Percentiles rank a stretch among this genome's conserved stretches.
phyloP scores from a whole-genome alignment of 345 rosid species.

The Salix exigua region DNA sequence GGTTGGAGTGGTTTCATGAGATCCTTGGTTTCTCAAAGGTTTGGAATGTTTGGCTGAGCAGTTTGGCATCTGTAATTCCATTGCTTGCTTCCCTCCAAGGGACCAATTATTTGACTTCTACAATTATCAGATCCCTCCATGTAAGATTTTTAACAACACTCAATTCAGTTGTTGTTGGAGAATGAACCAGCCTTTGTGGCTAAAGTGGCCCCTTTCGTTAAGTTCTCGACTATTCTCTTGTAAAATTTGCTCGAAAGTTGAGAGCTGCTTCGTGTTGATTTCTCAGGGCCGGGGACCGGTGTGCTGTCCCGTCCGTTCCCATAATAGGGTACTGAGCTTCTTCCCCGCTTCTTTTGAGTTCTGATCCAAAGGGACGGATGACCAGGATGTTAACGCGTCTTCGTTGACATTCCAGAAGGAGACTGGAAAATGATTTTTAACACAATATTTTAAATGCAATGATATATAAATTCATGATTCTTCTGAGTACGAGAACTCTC shows the following conservation, averaged over 20 bases:
- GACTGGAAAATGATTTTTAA: neutral
- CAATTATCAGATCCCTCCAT: neutral
- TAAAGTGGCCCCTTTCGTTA: neutral
- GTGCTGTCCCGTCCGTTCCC: neutral
- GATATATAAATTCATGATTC: no score
- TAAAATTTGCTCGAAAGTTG: neutral
- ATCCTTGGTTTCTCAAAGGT: neutral
- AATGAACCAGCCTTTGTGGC: neutral
- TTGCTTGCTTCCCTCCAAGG: neutral
- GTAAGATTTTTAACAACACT: neutral
- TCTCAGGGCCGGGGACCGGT: neutral
- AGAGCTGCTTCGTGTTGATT: neutral
- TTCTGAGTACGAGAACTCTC: no score
- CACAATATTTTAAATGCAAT: no score
- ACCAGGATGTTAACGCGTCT: neutral
- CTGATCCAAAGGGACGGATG: neutral
- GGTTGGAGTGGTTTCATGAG: neutral
- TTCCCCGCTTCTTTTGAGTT: neutral
- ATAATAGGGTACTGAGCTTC: neutral
- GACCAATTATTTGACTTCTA: neutral
- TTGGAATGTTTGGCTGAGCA: neutral
- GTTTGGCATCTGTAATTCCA: neutral
- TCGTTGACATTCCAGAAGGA: neutral
- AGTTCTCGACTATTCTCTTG: neutral
- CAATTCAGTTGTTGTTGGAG: no score